phyloP scores from a whole-genome alignment of 768 basidiomycete species.

The Boletus pseudo-olivaceus region DNA sequence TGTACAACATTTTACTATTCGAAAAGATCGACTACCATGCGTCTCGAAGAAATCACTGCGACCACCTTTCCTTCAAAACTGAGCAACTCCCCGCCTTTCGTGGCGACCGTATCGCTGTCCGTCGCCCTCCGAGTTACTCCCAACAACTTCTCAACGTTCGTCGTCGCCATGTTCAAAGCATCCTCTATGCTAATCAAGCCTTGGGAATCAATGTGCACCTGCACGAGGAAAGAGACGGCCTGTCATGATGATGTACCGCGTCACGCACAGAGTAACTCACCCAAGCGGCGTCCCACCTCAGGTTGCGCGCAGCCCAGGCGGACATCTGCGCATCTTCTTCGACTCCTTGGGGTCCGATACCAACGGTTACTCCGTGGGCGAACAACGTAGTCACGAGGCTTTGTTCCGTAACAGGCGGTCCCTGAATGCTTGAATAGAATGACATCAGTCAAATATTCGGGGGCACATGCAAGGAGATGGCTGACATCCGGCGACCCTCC shows the following conservation, averaged over 20 bases:
- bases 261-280: constrained; percentile 60
- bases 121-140: constrained; percentile 28
- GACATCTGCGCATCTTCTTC: constrained; percentile 61
- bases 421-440: constrained; percentile 47
- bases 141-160: constrained; percentile 42
- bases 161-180: constrained; percentile 40
- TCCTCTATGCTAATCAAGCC: constrained; percentile 39
- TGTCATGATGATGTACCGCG: neutral
- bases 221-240: neutral
- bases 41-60: constrained; percentile 37
- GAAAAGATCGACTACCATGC: constrained; percentile 38
- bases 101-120: constrained; percentile 39
- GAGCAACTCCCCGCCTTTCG: constrained; percentile 37
- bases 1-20: neutral
- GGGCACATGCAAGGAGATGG: neutral
- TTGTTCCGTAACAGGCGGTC: constrained; percentile 65
- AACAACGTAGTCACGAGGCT: constrained; percentile 63
- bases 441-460: neutral
- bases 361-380: constrained; percentile 60
- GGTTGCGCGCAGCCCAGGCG: constrained; percentile 83
- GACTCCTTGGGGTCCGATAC: constrained; percentile 44
- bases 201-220: constrained; percentile 36
- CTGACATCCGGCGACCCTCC: constrained; percentile 65
- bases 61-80: constrained; percentile 45
- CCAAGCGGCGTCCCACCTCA: constrained; percentile 85